Evolutionary conservation across 805 yeast genomes (phyloP).

Genomic region (Schwanniomyces yamadae): DNA sequence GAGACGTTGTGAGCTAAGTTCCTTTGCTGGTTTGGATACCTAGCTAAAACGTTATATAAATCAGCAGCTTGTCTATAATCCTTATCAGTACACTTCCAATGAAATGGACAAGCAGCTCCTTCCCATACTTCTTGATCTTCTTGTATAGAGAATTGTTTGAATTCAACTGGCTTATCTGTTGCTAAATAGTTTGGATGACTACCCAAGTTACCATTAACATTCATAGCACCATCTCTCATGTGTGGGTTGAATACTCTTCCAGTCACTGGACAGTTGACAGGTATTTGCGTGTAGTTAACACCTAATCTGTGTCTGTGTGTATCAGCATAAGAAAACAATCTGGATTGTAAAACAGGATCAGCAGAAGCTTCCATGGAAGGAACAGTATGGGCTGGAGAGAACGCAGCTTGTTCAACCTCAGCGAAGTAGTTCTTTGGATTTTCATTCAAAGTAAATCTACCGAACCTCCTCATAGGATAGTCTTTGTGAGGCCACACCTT

Average conservation of each 20-base stretch:
- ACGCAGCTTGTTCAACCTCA: conserved; percentile 60
- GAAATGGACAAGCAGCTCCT: conserved; percentile 81
- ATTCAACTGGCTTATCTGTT: conserved; percentile 53
- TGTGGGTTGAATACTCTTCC: conserved; percentile 60
- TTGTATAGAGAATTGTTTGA: conserved; percentile 47
- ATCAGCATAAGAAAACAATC: conserved; percentile 74
- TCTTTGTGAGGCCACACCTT: conserved; percentile 90
- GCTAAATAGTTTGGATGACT: conserved; percentile 71
- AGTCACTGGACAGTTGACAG: conserved; percentile 79
- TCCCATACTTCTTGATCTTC: conserved; percentile 77
- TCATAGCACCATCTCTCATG: conserved; percentile 81
- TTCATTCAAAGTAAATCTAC: conserved; percentile 74
- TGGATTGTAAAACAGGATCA: conserved; percentile 75
- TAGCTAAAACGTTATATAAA: conserved; percentile 77
- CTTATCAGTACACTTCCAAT: conserved; percentile 74
- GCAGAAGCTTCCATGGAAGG: conserved; percentile 76
- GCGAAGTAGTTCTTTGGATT: conserved; percentile 87
- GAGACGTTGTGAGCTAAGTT: conserved; percentile 83
- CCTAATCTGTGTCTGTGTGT: conserved; percentile 79
- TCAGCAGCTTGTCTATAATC: conserved; percentile 78
- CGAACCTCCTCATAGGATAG: conserved; percentile 84
- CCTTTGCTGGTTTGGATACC: conserved; percentile 77
- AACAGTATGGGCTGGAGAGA: conserved; percentile 70
- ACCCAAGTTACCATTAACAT: conserved; percentile 63
- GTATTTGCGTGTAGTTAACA: conserved; percentile 74